These are phyloP conservation scores for Paramecium biaurelia DNA, from an alignment of 73 alveolate genomes.

Conservation along the genomic window DNA sequence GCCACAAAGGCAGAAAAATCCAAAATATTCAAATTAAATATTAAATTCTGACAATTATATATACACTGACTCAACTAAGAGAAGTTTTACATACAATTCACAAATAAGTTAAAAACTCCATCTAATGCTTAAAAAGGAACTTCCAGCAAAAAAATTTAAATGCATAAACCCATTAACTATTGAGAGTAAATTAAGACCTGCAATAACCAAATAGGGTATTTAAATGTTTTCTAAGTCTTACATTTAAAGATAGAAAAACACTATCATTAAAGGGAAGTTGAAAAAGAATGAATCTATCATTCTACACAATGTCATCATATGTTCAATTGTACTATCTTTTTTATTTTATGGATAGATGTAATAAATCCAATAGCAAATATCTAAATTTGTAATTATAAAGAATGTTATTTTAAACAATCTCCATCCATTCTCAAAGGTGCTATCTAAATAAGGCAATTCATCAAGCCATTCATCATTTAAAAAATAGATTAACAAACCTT, in stretches of 20 bases:
- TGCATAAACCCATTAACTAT: slow-evolving; percentile 15
- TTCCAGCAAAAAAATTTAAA: slow-evolving; percentile 29
- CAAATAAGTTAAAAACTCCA: not conserved
- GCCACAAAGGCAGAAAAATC: not conserved
- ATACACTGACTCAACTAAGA: not conserved
- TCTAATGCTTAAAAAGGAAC: not conserved
- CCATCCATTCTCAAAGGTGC: not conserved
- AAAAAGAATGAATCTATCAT: not conserved
- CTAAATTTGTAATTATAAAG: not conserved
- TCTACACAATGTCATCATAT: not conserved
- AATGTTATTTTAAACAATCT: not conserved
- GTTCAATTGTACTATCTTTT: slow-evolving; percentile 10
- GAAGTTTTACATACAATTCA: not conserved
- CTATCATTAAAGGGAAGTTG: not conserved
- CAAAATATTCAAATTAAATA: not conserved
- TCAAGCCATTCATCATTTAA: slow-evolving; percentile 20
- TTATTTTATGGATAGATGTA: not conserved
- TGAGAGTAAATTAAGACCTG: not conserved
- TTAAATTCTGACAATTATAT: not conserved
- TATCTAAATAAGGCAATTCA: slow-evolving; percentile 10
- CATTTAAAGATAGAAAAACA: not conserved
- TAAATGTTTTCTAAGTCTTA: not conserved
- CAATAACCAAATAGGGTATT: not conserved
- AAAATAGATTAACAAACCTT: not conserved
- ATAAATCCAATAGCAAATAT: not conserved